Conservation (phyloP, 768 basidiomycete species). For the Lactarius quietus region DNA sequence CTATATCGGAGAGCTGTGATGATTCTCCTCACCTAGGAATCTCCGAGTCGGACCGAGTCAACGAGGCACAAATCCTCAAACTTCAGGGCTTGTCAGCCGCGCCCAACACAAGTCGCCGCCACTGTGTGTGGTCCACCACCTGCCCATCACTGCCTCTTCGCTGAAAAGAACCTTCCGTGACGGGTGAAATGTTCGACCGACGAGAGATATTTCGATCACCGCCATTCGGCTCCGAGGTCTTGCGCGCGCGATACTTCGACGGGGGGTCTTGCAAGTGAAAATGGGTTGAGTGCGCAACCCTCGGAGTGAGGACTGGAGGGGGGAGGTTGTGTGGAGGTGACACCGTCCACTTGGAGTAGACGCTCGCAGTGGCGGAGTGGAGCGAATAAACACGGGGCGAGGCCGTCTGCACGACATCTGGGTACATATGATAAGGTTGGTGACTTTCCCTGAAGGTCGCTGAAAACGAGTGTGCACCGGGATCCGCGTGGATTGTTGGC, state of each 20-base stretch:
- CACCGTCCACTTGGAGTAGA: slow-evolving; percentile 15
- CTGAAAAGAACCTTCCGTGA: not conserved
- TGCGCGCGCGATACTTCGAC: slow-evolving; percentile 1
- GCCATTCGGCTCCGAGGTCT: not conserved
- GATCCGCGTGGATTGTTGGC: not conserved
- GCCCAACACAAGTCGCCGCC: slow-evolving; percentile 15
- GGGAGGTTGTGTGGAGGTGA: not conserved
- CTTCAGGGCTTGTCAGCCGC: slow-evolving; percentile 12
- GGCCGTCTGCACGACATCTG: not conserved
- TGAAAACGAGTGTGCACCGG: not conserved
- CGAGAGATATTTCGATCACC: not conserved
- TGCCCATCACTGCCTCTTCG: slow-evolving; percentile 5
- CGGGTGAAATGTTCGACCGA: not conserved
- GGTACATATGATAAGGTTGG: not conserved
- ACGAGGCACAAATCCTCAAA: not conserved
- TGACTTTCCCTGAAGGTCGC: not conserved
- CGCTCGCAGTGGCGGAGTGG: slow-evolving; percentile 13
- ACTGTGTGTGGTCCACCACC: slow-evolving; percentile 11
- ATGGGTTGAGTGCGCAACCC: not conserved
- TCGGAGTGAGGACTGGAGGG: not conserved
- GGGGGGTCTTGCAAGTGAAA: not conserved
- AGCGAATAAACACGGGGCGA: not conserved
- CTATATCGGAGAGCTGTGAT: not conserved
- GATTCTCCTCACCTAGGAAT: not conserved
- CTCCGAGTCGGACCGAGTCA: not conserved